phyloP scores from a whole-genome alignment of 108 stramenopile species.

The Skeletonema menzelii region DNA sequence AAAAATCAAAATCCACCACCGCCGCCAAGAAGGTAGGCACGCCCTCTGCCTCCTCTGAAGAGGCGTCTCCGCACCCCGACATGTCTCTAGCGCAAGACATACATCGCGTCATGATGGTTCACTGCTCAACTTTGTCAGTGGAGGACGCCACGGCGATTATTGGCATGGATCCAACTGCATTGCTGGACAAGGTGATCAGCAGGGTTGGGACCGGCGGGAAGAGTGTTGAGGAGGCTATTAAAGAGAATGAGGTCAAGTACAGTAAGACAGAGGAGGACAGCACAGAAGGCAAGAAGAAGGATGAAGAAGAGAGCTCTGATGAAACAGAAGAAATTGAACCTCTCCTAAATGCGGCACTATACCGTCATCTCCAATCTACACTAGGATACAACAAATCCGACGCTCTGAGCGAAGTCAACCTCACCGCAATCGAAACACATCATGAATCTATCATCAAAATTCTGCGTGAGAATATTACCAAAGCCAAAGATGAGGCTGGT shows the following conservation, averaged over 20 bases:
- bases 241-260: slow-evolving; percentile 12
- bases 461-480: slow-evolving; percentile 58
- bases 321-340: slow-evolving; percentile 12
- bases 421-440: slow-evolving; percentile 47
- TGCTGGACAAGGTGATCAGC: slow-evolving; percentile 48
- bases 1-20: slow-evolving; percentile 2
- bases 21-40: slow-evolving; percentile 20
- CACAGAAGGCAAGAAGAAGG: neutral
- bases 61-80: slow-evolving; percentile 73
- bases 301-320: neutral
- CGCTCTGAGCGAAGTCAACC: slow-evolving; percentile 39
- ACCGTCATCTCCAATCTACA: slow-evolving; percentile 45
- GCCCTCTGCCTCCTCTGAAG: slow-evolving; percentile 71
- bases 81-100: slow-evolving; percentile 76
- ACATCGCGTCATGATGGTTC: slow-evolving; percentile 59
- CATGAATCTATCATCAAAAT: slow-evolving; percentile 47
- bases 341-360: slow-evolving; percentile 75
- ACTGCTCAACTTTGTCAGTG: slow-evolving; percentile 21
- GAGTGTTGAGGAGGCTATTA: slow-evolving; percentile 21
- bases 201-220: slow-evolving; percentile 51
- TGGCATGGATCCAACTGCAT: slow-evolving; percentile 27
- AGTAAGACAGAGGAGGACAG: neutral
- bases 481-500: slow-evolving; percentile 91
- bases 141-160: slow-evolving; percentile 31
- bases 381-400: slow-evolving; percentile 17